Evolutionary conservation across 352 stramenopile species (phyloP), one percentile per base, ranked within the genome.

Genomic region (Elongisporangium senticosum): DNA sequence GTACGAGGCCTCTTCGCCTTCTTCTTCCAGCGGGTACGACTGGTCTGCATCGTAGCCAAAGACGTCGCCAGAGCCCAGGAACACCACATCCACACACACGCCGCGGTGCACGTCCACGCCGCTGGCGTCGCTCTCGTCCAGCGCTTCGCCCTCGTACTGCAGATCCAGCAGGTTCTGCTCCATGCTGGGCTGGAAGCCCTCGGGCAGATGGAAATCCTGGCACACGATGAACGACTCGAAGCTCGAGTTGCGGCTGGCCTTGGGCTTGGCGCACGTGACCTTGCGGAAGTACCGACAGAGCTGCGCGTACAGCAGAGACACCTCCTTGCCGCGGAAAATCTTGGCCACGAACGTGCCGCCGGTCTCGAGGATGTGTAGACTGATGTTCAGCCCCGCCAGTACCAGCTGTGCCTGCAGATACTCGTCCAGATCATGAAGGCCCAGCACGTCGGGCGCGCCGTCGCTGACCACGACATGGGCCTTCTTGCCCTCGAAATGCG

Each of bases 391-490:
- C 24, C 71, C 86, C 6, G 82, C 78, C 7, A 91, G 78, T 51
- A 93, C 80, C 17, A 93, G 71, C 60, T 93, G 80, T 22, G 82
- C 83, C 63, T 93, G 82, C 28, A 93, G 57, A 65, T 90, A 92
- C 64, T 93, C 82, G 61, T 94, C 84, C 40, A 93, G 53, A 43
- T 94, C 86, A 49, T 93, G 77, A 49, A 93, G 66, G 1, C 83
- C 82, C 1, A 90, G 72, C n/a, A 99, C 97, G 61, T 99, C 98
- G 0, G 98, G 98, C 5, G 98, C 98, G 49, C 98, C 98, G 77
- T 99, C 98, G 61, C 95, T 99, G 11, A 99, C 91, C 6, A 99
- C 97, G 1, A 99, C 71, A 56, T 99, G 95, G 21, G 97, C 97
- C 26, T 96, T 89, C 26, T 93, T 64, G 26, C 83, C 83, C 2